phyloP scores from a whole-genome alignment of 2,329 filamentous ascomycete genomes.

The Fusarium fujikuroi region DNA sequence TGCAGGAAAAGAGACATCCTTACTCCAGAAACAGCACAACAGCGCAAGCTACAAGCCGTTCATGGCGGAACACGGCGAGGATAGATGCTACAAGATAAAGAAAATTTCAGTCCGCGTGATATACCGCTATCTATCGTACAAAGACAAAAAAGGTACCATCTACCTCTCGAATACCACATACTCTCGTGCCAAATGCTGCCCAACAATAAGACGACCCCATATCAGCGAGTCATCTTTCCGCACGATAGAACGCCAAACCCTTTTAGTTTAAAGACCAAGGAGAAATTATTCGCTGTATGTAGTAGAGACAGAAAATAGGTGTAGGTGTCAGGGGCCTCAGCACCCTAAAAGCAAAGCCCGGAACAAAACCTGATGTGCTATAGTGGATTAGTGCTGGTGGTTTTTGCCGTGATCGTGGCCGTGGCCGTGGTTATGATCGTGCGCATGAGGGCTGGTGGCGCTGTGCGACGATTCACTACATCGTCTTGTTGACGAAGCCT shows the following conservation, averaged over 20 bases:
- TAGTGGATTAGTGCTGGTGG: conserved; percentile 24
- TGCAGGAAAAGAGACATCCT: background rate
- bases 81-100: background rate
- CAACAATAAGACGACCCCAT: conserved; percentile 2
- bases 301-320: conserved; percentile 7
- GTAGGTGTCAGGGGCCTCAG: background rate
- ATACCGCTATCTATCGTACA: conserved; percentile 35
- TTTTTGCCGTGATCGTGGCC: background rate
- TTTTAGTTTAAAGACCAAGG: conserved; percentile 17
- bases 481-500: conserved; percentile 50
- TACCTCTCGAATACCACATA: conserved; percentile 14
- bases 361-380: background rate
- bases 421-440: conserved; percentile 5
- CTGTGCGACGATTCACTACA: conserved; percentile 50
- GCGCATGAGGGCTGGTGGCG: conserved; percentile 26
- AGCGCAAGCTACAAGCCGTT: background rate
- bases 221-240: conserved; percentile 11
- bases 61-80: background rate
- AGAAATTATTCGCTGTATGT: conserved; percentile 23
- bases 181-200: conserved; percentile 1
- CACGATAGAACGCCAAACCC: conserved; percentile 35
- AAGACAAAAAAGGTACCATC: conserved; percentile 4
- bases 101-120: conserved; percentile 17
- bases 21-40: background rate
- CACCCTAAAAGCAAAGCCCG: background rate